Evolutionary conservation across 768 basidiomycete genomes (phyloP).

Genomic region (Jaapia argillacea): DNA sequence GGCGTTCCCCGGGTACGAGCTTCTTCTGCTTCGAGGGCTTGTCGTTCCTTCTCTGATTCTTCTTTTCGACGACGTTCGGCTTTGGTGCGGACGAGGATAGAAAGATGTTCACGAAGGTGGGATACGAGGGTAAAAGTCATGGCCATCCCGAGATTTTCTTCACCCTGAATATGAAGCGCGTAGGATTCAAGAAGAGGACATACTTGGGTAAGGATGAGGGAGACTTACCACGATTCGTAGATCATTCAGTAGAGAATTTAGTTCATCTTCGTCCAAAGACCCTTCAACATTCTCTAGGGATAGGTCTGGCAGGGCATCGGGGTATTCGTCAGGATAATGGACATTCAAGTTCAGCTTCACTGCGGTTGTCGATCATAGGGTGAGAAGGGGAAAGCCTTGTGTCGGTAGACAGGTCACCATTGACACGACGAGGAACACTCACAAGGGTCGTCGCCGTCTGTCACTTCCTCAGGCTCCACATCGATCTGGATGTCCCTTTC

Average conservation of each 20-base stretch:
- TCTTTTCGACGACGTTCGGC: constrained; percentile 44
- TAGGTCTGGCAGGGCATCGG: constrained; percentile 71
- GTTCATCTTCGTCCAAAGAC: constrained; percentile 50
- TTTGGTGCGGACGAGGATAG: constrained; percentile 49
- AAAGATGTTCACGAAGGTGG: constrained; percentile 71
- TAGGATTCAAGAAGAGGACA: not conserved
- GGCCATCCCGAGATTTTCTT: constrained; percentile 88
- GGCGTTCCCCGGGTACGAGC: constrained; percentile 85
- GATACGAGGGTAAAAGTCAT: constrained; percentile 96
- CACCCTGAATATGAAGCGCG: constrained; percentile 38
- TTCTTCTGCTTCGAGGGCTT: constrained; percentile 79
- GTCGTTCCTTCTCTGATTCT: constrained; percentile 64
- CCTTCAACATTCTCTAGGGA: constrained; percentile 50
- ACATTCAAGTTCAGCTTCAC: constrained; percentile 69
- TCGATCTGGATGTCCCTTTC: constrained; percentile 75
- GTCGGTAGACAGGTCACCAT: not conserved
- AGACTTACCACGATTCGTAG: constrained; percentile 46
- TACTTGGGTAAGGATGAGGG: not conserved
- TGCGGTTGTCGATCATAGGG: constrained; percentile 23
- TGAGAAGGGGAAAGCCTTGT: constrained; percentile 3
- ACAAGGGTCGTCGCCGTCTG: constrained; percentile 53
- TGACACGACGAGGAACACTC: constrained; percentile 15
- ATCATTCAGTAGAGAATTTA: constrained; percentile 41
- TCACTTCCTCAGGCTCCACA: constrained; percentile 76
- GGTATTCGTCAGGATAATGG: constrained; percentile 75